Evolutionary conservation across 352 stramenopile genomes (phyloP).

Genomic region (Globisporangium barbulae): DNA sequence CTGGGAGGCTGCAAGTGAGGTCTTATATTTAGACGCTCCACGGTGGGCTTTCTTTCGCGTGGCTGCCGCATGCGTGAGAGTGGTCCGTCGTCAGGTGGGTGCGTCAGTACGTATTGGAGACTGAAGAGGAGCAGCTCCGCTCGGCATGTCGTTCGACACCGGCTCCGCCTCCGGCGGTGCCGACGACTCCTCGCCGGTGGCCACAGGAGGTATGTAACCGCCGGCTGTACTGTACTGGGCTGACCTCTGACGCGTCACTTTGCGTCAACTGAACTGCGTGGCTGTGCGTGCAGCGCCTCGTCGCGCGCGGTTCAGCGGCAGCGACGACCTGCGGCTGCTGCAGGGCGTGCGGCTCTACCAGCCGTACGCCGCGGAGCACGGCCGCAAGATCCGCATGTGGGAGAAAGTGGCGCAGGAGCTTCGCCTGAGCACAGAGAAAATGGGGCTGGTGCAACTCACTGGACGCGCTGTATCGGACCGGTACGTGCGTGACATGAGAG

Average conservation of each 20-base stretch:
- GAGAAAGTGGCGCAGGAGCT: constrained; percentile 42
- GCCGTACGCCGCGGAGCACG: constrained; percentile 44
- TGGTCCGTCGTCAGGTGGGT: constrained; percentile 1
- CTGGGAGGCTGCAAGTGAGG: background rate
- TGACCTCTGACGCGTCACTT: background rate
- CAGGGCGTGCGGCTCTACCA: constrained; percentile 39
- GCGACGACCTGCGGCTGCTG: constrained; percentile 39
- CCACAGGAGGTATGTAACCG: constrained; percentile 2
- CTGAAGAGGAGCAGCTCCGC: constrained; percentile 11
- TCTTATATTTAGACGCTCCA: background rate
- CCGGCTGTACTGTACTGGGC: background rate
- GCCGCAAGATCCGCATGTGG: constrained; percentile 48
- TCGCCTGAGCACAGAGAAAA: constrained; percentile 26
- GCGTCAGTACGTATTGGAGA: constrained; percentile 3
- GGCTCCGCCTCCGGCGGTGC: background rate
- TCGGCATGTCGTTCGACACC: constrained; percentile 8
- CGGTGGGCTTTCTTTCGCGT: constrained; percentile 12
- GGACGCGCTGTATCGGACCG: constrained; percentile 37
- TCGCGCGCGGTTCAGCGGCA: constrained; percentile 36
- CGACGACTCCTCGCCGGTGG: constrained; percentile 1
- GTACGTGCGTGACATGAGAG: constrained; percentile 12
- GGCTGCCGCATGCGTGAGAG: constrained; percentile 5
- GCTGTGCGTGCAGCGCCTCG: constrained; percentile 9
- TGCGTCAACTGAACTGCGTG: constrained; percentile 4
- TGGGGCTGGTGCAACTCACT: constrained; percentile 27